phyloP scores from a whole-genome alignment of 306 rosid species.

The Gastrolobium villosum region DNA sequence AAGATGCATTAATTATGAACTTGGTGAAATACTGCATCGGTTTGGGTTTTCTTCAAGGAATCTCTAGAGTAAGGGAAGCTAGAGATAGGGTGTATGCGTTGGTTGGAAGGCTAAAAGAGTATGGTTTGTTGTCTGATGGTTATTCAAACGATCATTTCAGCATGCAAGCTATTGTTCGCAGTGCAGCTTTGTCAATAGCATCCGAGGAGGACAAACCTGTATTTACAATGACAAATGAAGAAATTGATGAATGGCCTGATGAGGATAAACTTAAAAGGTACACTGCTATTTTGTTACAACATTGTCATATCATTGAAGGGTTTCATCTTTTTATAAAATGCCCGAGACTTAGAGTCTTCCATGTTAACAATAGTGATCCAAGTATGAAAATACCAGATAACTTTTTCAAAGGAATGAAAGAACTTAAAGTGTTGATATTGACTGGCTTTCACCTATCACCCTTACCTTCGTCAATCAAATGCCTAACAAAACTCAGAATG shows the following conservation, averaged over 20 bases:
- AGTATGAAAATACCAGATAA: not conserved
- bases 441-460: conserved; percentile 2
- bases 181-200: conserved; percentile 40
- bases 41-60: conserved; percentile 35
- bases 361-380: conserved; percentile 33
- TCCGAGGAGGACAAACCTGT: no score
- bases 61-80: conserved; percentile 4
- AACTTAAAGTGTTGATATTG: conserved; percentile 41
- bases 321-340: no score
- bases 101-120: conserved; percentile 23
- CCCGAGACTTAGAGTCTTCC: no score
- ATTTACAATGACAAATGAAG: no score
- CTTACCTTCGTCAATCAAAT: not conserved
- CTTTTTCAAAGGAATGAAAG: conserved; percentile 37
- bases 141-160: conserved; percentile 31
- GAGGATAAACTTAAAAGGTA: no score
- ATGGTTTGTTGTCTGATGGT: conserved; percentile 33
- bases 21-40: conserved; percentile 45
- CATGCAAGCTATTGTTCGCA: conserved; percentile 36
- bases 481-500: conserved; percentile 32
- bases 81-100: not conserved
- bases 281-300: no score
- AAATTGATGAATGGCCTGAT: no score
- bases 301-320: no score
- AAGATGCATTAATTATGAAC: not conserved